Evolutionary conservation across 805 yeast species (phyloP).

Genomic region (Sugiyamaella valdiviana): DNA sequence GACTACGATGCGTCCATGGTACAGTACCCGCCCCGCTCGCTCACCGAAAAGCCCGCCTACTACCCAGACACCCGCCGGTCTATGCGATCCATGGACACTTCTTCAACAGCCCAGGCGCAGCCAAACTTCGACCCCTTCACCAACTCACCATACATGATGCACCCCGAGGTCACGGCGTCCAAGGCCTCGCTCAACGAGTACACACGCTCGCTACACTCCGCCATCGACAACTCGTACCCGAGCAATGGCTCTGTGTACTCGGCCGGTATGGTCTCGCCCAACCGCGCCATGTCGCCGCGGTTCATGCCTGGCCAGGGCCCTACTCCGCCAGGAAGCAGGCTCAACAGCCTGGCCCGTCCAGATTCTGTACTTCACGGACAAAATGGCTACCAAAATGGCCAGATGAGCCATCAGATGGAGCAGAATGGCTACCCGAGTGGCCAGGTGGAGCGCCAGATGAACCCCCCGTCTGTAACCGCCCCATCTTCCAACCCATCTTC

Average conservation of each 20-base stretch:
- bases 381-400: slow-evolving; percentile 57
- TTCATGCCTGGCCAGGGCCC: slow-evolving; percentile 19
- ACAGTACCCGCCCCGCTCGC: slow-evolving; percentile 1
- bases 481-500: not conserved
- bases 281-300: not conserved
- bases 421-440: no score
- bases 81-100: not conserved
- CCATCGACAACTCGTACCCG: slow-evolving; percentile 18
- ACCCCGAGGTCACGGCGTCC: slow-evolving; percentile 15
- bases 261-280: slow-evolving; percentile 20
- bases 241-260: slow-evolving; percentile 19
- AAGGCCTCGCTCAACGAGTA: slow-evolving; percentile 23
- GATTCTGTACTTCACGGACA: slow-evolving; percentile 63
- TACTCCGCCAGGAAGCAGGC: slow-evolving; percentile 1
- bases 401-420: no score
- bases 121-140: slow-evolving; percentile 6
- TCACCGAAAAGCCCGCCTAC: not conserved
- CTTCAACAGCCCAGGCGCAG: not conserved
- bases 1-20: slow-evolving; percentile 19
- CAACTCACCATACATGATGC: slow-evolving; percentile 18
- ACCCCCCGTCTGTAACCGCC: not conserved
- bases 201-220: slow-evolving; percentile 20
- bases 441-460: no score
- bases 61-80: not conserved
- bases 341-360: slow-evolving; percentile 48